phyloP scores from a whole-genome alignment of 2,329 filamentous ascomycete genomes.

The Aspergillus tamarii region DNA sequence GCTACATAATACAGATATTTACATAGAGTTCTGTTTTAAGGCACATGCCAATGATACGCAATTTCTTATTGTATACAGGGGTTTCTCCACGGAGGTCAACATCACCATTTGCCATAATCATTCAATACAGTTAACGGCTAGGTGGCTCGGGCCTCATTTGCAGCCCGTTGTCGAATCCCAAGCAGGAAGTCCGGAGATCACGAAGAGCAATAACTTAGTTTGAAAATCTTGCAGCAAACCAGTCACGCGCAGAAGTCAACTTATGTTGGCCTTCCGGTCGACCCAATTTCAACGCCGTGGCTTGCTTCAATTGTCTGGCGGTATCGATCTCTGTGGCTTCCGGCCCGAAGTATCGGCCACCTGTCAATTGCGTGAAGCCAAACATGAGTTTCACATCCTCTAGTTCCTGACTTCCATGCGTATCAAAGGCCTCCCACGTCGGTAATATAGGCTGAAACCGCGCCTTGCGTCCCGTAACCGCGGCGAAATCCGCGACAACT shows the following conservation, averaged over 20 bases:
- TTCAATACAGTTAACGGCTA: neutral
- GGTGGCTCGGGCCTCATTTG: neutral
- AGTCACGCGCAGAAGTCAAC: neutral
- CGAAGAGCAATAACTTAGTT: neutral
- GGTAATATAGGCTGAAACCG: constrained; percentile 13
- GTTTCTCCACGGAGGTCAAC: neutral
- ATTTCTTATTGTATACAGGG: neutral
- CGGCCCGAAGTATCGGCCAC: constrained; percentile 15
- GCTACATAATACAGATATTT: neutral
- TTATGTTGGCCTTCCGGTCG: neutral
- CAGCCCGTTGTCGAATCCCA: neutral
- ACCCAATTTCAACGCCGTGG: neutral
- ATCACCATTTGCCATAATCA: neutral
- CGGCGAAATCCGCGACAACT: constrained; percentile 34
- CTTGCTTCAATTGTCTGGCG: constrained; percentile 9
- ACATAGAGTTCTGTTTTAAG: neutral
- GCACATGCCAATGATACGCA: neutral
- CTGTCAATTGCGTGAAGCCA: constrained; percentile 14
- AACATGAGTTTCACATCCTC: constrained; percentile 19
- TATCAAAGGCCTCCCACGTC: constrained; percentile 18
- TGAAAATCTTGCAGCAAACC: neutral
- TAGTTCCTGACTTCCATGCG: constrained; percentile 12
- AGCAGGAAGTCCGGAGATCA: neutral
- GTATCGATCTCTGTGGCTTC: constrained; percentile 11
- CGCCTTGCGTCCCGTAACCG: constrained; percentile 5